These are phyloP conservation scores for Fusarium globosum DNA, from an alignment of 2,329 filamentous ascomycete species.

Conservation along the genomic window DNA sequence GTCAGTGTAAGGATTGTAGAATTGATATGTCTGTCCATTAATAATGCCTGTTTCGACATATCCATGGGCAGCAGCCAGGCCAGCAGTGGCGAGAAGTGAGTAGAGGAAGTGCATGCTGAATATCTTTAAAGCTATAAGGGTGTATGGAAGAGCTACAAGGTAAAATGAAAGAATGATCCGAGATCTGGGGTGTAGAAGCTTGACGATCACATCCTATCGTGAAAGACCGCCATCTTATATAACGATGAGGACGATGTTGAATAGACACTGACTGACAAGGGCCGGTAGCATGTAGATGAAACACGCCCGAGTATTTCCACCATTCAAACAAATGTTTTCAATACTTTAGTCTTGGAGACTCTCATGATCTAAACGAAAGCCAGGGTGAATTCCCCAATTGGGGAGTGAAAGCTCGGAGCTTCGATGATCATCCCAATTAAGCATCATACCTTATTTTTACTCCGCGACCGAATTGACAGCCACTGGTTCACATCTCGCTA, in stretches of 20 bases:
- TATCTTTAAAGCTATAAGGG: background rate
- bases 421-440: slow-evolving; percentile 21
- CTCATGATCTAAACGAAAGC: slow-evolving; percentile 14
- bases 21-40: slow-evolving; percentile 49
- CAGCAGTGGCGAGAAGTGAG: slow-evolving; percentile 48
- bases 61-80: slow-evolving; percentile 60
- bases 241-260: background rate
- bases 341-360: slow-evolving; percentile 8
- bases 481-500: background rate
- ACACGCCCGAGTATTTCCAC: slow-evolving; percentile 32
- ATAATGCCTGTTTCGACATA: slow-evolving; percentile 60
- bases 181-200: slow-evolving; percentile 6
- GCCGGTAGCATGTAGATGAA: slow-evolving; percentile 20
- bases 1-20: slow-evolving; percentile 55
- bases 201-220: slow-evolving; percentile 7
- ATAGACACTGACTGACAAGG: background rate
- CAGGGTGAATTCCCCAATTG: slow-evolving; percentile 4
- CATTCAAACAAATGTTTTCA: slow-evolving; percentile 25
- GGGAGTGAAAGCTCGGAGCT: slow-evolving; percentile 23
- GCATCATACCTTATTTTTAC: slow-evolving; percentile 3
- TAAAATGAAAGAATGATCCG: background rate
- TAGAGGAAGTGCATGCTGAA: slow-evolving; percentile 39
- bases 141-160: background rate
- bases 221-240: slow-evolving; percentile 27
- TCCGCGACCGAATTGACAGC: background rate